Conservation (phyloP, 208 protist genomes). For the Spongospora subterranea region DNA sequence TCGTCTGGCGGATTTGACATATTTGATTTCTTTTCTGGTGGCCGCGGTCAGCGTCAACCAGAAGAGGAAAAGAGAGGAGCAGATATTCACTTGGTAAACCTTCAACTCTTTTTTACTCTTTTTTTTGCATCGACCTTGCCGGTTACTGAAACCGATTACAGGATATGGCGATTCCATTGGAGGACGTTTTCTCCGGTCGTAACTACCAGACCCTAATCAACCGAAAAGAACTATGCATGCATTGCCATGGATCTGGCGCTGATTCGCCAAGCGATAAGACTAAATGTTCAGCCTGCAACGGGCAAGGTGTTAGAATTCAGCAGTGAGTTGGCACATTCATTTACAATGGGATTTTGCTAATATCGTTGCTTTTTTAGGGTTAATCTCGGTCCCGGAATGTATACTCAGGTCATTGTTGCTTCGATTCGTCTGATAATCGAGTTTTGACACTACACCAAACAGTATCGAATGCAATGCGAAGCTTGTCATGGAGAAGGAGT, state of each 20-base stretch:
- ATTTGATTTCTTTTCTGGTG: background rate
- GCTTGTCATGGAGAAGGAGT: background rate
- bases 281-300: background rate
- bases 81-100: background rate
- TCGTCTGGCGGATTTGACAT: background rate
- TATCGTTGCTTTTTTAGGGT: too few relatives aligned
- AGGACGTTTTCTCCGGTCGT: background rate
- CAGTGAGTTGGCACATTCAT: background rate
- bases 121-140: too few relatives aligned
- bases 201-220: background rate
- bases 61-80: background rate
- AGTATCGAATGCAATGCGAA: background rate
- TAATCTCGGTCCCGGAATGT: too few relatives aligned
- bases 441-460: background rate
- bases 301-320: background rate
- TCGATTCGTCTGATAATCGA: background rate
- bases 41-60: background rate
- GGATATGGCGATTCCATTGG: background rate
- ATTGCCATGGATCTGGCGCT: background rate
- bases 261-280: background rate
- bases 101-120: background rate
- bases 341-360: too few relatives aligned
- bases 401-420: background rate
- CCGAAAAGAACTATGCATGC: background rate
- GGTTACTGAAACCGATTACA: background rate